phyloP scores from a whole-genome alignment of 768 basidiomycete genomes.

The Lactarius trivialis region DNA sequence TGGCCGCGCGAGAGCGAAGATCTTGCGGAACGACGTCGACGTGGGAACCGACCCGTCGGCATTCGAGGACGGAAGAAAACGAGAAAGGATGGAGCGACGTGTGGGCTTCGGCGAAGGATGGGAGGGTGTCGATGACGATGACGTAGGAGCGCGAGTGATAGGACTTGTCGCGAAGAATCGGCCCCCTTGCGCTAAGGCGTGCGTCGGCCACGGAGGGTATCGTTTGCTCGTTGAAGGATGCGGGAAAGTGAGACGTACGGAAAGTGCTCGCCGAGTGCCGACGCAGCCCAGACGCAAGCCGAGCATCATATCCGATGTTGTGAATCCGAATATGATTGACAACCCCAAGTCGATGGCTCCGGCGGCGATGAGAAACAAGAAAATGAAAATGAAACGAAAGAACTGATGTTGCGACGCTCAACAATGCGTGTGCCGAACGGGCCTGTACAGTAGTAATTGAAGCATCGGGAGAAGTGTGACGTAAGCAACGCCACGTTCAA shows the following conservation, averaged over 20 bases:
- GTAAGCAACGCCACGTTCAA: too few species aligned
- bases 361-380: not conserved
- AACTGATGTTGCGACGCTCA: too few species aligned
- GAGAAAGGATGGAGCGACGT: slow-evolving; percentile 14
- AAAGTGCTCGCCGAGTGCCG: not conserved
- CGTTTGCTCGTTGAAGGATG: not conserved
- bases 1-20: slow-evolving; percentile 71
- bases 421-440: too few species aligned
- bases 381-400: too few species aligned
- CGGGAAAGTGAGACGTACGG: not conserved
- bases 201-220: not conserved
- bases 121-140: not conserved
- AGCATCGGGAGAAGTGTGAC: too few species aligned
- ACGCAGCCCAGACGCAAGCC: not conserved
- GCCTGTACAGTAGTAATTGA: too few species aligned
- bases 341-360: too few species aligned
- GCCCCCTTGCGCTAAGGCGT: not conserved
- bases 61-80: slow-evolving; percentile 6
- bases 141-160: not conserved
- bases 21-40: slow-evolving; percentile 64
- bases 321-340: too few species aligned
- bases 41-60: slow-evolving; percentile 34
- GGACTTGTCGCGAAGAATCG: not conserved
- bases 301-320: not conserved
- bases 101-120: not conserved